Conservation (phyloP, 371 early-diverging fungal genomes). For the Catenaria anguillulae region DNA sequence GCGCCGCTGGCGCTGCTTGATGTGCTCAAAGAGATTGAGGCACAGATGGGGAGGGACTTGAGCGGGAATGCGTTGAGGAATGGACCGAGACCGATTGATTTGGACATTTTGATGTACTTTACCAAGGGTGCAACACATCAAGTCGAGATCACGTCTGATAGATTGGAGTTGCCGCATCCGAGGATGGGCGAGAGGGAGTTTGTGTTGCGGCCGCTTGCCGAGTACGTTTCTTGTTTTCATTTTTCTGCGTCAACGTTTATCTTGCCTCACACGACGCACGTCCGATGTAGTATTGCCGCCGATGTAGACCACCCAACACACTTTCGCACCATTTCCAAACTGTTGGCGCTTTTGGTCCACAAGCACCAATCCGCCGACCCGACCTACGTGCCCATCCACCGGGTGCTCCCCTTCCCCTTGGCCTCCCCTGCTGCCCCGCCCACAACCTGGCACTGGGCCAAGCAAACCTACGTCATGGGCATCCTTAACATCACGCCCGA, state of each 20-base stretch:
- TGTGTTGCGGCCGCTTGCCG: conserved; percentile 84
- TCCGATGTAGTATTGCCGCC: conserved; percentile 49
- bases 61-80: conserved; percentile 56
- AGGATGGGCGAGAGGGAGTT: conserved; percentile 82
- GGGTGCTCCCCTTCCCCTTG: no score
- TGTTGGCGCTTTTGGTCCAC: conserved; percentile 57
- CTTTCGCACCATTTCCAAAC: conserved; percentile 59
- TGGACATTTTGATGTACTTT: conserved; percentile 88
- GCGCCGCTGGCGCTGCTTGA: conserved; percentile 56
- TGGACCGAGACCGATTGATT: conserved; percentile 85
- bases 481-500: conserved; percentile 94
- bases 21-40: conserved; percentile 69
- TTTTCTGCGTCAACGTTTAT: no score
- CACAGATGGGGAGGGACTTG: conserved; percentile 56
- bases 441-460: conserved; percentile 42
- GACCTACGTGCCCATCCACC: conserved; percentile 24
- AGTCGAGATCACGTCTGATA: conserved; percentile 49
- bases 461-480: conserved; percentile 78
- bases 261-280: background rate
- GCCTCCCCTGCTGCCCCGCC: conserved; percentile 27
- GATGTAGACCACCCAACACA: conserved; percentile 76
- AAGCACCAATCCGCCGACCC: conserved; percentile 13
- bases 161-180: conserved; percentile 76
- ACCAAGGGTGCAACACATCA: no score
- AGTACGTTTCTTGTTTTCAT: conserved; percentile 41